Percentiles rank a stretch among this genome's conserved stretches.
Conservation (phyloP, 2,329 filamentous ascomycete species). For the Furcasterigmium sp. region DNA sequence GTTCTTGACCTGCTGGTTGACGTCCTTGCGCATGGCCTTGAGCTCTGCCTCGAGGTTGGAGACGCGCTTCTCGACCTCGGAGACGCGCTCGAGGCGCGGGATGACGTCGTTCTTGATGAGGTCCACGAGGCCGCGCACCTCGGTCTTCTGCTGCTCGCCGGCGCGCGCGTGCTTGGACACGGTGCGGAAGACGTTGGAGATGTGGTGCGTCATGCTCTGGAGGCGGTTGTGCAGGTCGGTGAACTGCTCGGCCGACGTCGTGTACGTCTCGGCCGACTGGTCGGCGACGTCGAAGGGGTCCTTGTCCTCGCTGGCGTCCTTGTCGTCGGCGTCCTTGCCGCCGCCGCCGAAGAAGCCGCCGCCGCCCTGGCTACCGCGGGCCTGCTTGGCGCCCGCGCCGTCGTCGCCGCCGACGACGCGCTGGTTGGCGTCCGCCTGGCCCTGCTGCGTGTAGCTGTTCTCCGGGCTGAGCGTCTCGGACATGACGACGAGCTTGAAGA, state of each 20-base stretch:
- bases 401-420: conserved; percentile 19
- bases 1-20: conserved; percentile 42
- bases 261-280: conserved; percentile 38
- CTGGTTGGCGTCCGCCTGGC: conserved; percentile 6
- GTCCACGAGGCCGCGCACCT: conserved; percentile 42
- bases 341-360: conserved; percentile 16
- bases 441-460: conserved; percentile 16
- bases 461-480: conserved; percentile 40
- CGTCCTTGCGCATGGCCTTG: conserved; percentile 49
- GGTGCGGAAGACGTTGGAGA: conserved; percentile 56
- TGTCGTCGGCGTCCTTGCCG: conserved; percentile 16
- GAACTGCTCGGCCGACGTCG: conserved; percentile 60
- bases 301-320: conserved; percentile 15
- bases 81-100: conserved; percentile 36
- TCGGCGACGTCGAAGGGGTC: conserved; percentile 41
- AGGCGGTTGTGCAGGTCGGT: conserved; percentile 80
- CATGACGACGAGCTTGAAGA: conserved; percentile 79
- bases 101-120: conserved; percentile 38
- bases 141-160: conserved; percentile 51
- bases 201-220: conserved; percentile 65
- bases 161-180: conserved; percentile 44
- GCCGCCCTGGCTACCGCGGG: conserved; percentile 21
- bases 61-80: conserved; percentile 38
- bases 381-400: conserved; percentile 24
- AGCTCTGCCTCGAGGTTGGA: conserved; percentile 54